Evolutionary conservation across 176 grass and related monocot genomes (phyloP).

Genomic region (Stipa capillata): DNA sequence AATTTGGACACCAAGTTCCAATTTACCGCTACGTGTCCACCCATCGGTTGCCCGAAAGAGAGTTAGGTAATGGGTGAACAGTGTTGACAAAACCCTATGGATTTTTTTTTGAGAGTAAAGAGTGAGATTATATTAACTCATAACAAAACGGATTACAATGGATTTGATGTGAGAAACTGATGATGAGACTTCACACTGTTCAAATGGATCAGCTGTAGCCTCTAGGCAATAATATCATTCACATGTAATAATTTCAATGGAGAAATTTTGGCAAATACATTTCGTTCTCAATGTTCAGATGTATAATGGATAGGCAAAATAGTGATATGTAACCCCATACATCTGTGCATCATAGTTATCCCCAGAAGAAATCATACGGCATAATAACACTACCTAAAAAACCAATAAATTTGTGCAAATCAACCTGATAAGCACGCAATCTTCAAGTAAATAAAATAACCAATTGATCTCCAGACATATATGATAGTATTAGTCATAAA

Average conservation of each 20-base stretch:
- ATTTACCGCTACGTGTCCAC: neutral
- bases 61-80: neutral
- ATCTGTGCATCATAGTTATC: neutral
- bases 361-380: neutral
- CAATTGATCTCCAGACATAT: neutral
- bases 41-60: neutral
- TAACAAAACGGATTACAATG: too few relatives aligned
- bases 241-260: neutral
- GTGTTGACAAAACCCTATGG: neutral
- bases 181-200: neutral
- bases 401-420: too few relatives aligned
- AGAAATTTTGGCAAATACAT: neutral
- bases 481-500: neutral
- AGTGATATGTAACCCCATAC: neutral
- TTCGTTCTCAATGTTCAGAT: neutral
- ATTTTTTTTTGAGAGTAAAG: too few relatives aligned
- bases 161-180: neutral
- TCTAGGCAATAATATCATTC: neutral
- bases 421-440: neutral
- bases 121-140: too few relatives aligned
- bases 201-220: neutral
- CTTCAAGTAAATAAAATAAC: neutral
- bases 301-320: neutral
- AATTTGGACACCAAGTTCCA: neutral
- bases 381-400: too few relatives aligned